Percentiles rank a stretch among this genome's conserved stretches.
phyloP scores from a whole-genome alignment of 371 early-diverging fungal species.

The Umbelopsis sp. region DNA sequence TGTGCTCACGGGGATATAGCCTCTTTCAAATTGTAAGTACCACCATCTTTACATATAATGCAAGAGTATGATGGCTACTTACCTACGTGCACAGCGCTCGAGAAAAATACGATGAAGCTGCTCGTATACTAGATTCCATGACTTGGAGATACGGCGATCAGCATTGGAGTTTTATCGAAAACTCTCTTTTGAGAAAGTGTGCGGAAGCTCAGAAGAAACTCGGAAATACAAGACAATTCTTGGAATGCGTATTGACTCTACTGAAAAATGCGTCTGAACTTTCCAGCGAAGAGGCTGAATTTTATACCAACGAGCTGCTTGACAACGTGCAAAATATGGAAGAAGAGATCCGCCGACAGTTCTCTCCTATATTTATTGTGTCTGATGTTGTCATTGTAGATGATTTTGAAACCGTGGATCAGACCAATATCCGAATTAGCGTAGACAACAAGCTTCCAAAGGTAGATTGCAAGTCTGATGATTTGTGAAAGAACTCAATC shows the following conservation, averaged over 20 bases:
- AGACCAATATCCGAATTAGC: conserved; percentile 60
- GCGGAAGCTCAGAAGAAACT: conserved; percentile 69
- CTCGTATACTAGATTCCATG: conserved; percentile 68
- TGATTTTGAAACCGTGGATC: conserved; percentile 60
- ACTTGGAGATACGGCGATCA: conserved; percentile 65
- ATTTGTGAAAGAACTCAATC: not conserved
- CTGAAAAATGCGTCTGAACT: conserved; percentile 57
- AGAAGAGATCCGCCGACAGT: conserved; percentile 56
- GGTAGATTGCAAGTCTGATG: conserved; percentile 31
- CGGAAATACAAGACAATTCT: conserved; percentile 56
- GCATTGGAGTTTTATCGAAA: conserved; percentile 76
- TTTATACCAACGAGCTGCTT: conserved; percentile 62
- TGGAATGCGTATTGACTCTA: conserved; percentile 63
- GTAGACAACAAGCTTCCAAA: conserved; percentile 64
- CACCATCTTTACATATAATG: not conserved
- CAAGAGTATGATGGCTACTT: no score
- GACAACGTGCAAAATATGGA: conserved; percentile 47
- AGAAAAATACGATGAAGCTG: conserved; percentile 69
- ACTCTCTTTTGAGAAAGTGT: conserved; percentile 70
- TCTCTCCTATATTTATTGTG: conserved; percentile 62
- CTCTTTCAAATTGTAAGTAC: conserved; percentile 72
- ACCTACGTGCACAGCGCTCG: conserved; percentile 48
- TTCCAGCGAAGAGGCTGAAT: conserved; percentile 42
- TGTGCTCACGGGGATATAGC: conserved; percentile 80
- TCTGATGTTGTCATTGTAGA: conserved; percentile 63